Evolutionary conservation across 1,284 basidiomycete genomes (phyloP).

Genomic region (Trametes versicolor): DNA sequence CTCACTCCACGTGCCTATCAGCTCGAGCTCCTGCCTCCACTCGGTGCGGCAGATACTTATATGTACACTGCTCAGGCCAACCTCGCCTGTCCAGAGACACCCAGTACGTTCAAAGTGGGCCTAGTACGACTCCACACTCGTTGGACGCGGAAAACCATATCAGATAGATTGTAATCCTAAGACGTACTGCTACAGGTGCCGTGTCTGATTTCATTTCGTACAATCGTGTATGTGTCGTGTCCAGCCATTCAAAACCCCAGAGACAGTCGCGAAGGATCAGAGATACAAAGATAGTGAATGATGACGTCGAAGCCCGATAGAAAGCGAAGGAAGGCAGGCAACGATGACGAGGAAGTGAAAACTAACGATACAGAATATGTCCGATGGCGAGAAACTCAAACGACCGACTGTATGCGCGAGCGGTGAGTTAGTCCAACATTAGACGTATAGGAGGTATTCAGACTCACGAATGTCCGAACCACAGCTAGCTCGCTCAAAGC

Average conservation of each 20-base stretch:
- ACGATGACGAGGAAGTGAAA: slow-evolving; percentile 1
- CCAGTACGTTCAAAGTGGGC: neutral
- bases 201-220: slow-evolving; percentile 29
- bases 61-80: too few species aligned
- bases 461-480: neutral
- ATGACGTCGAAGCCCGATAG: slow-evolving; percentile 17
- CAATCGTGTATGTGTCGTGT: slow-evolving; percentile 27
- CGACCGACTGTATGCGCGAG: neutral
- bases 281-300: neutral
- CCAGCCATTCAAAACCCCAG: slow-evolving; percentile 15
- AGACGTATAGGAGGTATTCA: neutral
- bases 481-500: slow-evolving; percentile 9
- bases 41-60: too few species aligned
- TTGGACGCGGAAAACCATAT: neutral
- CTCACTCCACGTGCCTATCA: too few species aligned
- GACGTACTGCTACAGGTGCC: slow-evolving; percentile 19
- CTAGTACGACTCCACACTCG: neutral
- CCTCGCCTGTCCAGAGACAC: slow-evolving; percentile 4
- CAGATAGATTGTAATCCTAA: slow-evolving; percentile 32
- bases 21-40: too few species aligned
- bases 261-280: slow-evolving; percentile 9
- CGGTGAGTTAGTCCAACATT: neutral
- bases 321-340: slow-evolving; percentile 20
- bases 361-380: slow-evolving; percentile 21
- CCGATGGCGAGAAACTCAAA: neutral